phyloP scores from a whole-genome alignment of 495 filamentous ascomycete species.

The Xylona heveae region DNA sequence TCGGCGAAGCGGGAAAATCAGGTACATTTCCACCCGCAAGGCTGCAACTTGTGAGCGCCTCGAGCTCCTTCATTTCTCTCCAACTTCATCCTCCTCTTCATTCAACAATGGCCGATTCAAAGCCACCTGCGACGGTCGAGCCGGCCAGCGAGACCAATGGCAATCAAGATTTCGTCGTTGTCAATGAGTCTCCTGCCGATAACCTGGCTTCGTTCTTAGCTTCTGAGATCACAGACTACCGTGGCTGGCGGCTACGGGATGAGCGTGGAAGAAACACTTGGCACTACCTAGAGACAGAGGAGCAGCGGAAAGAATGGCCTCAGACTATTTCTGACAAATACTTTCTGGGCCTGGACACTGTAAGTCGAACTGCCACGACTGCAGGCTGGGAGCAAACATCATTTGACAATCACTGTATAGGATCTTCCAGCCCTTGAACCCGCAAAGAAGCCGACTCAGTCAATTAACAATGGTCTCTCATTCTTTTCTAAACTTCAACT shows the following conservation, averaged over 20 bases:
- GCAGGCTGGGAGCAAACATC: slow-evolving; percentile 1
- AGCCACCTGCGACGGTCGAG: too few relatives aligned
- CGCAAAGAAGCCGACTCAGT: slow-evolving; percentile 50
- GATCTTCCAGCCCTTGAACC: slow-evolving; percentile 46
- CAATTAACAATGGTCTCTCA: slow-evolving; percentile 60
- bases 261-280: slow-evolving; percentile 77
- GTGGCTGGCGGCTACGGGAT: slow-evolving; percentile 67
- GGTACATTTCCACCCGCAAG: too few relatives aligned
- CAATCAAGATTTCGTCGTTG: too few relatives aligned
- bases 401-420: slow-evolving; percentile 19
- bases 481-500: slow-evolving; percentile 87
- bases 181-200: too few relatives aligned
- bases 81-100: too few relatives aligned
- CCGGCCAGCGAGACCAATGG: too few relatives aligned
- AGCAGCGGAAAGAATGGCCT: slow-evolving; percentile 57
- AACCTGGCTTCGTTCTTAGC: too few relatives aligned
- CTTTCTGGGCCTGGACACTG: slow-evolving; percentile 51
- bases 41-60: too few relatives aligned
- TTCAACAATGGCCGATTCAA: too few relatives aligned
- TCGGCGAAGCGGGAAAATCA: too few relatives aligned
- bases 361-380: slow-evolving; percentile 10
- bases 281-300: slow-evolving; percentile 72
- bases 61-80: too few relatives aligned
- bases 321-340: slow-evolving; percentile 71
- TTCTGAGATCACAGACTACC: slow-evolving; percentile 39